phyloP scores from a whole-genome alignment of 2,329 filamentous ascomycete genomes.

The Cladorrhinum sp. region DNA sequence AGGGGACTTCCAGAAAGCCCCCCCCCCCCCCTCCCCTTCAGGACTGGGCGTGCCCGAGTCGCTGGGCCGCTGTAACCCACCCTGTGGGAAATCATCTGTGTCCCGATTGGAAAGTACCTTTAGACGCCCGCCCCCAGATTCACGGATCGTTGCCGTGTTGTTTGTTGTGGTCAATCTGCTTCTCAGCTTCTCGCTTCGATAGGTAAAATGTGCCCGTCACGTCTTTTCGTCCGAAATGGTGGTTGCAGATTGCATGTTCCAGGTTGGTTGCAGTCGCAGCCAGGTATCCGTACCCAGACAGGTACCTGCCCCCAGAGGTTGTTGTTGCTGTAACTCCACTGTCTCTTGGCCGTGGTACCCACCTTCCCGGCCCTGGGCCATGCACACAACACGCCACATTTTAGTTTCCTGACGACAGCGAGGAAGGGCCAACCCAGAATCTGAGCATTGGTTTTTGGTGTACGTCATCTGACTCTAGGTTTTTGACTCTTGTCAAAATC shows the following conservation, averaged over 20 bases:
- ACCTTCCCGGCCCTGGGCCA: neutral
- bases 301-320: neutral
- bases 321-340: constrained; percentile 3
- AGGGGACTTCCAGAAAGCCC: neutral
- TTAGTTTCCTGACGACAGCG: neutral
- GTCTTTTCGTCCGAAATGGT: neutral
- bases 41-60: constrained; percentile 6
- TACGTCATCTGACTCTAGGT: constrained; percentile 5
- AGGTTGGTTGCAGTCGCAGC: neutral
- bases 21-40: too few species aligned
- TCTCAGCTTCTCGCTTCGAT: neutral
- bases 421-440: neutral
- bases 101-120: neutral
- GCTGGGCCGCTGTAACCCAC: constrained; percentile 10
- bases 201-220: neutral
- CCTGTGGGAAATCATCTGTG: neutral
- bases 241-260: neutral
- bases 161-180: neutral
- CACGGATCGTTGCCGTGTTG: neutral
- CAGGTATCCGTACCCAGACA: neutral
- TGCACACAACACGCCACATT: constrained; percentile 10
- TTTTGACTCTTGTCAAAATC: neutral
- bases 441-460: too few species aligned
- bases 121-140: neutral
- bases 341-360: constrained; percentile 6